Conservation (phyloP, 768 basidiomycete species). For the Panaeolus papilionaceus region DNA sequence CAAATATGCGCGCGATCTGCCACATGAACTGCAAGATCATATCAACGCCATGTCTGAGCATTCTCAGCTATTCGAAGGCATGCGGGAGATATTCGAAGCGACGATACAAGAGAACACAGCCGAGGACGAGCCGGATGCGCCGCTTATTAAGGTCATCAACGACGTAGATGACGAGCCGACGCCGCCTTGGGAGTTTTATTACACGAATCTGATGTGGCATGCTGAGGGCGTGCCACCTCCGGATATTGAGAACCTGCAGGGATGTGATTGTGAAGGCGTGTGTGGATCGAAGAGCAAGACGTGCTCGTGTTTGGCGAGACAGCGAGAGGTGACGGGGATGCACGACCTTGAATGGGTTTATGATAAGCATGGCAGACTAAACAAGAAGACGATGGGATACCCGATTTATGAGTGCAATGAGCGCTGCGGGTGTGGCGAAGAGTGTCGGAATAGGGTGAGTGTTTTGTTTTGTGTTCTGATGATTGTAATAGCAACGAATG, state of each 20-base stretch:
- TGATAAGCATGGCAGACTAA: conserved; percentile 60
- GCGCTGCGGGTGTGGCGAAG: conserved; percentile 79
- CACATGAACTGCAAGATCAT: conserved; percentile 67
- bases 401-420: conserved; percentile 91
- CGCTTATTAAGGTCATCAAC: conserved; percentile 72
- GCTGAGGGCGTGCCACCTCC: conserved; percentile 72
- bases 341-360: conserved; percentile 67
- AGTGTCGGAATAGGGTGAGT: conserved; percentile 82
- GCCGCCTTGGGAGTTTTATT: conserved; percentile 88
- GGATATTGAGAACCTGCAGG: conserved; percentile 57
- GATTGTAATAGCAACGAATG: not conserved
- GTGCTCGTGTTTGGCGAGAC: conserved; percentile 72
- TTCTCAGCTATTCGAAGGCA: conserved; percentile 48
- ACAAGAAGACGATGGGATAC: conserved; percentile 43
- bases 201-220: conserved; percentile 84
- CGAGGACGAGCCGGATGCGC: conserved; percentile 72
- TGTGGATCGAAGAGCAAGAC: conserved; percentile 79
- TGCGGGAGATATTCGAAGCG: conserved; percentile 64
- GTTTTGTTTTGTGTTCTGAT: not conserved
- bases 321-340: conserved; percentile 40
- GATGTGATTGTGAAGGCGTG: conserved; percentile 77
- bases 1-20: conserved; percentile 56
- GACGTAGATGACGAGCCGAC: conserved; percentile 69
- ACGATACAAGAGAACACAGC: conserved; percentile 70
- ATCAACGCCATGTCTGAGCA: conserved; percentile 57